A percentile compares a stretch with the other conserved stretches of the same genome.
These are phyloP conservation scores for Pistacia vera DNA, from an alignment of 345 rosid genomes.

Conservation along the genomic window DNA sequence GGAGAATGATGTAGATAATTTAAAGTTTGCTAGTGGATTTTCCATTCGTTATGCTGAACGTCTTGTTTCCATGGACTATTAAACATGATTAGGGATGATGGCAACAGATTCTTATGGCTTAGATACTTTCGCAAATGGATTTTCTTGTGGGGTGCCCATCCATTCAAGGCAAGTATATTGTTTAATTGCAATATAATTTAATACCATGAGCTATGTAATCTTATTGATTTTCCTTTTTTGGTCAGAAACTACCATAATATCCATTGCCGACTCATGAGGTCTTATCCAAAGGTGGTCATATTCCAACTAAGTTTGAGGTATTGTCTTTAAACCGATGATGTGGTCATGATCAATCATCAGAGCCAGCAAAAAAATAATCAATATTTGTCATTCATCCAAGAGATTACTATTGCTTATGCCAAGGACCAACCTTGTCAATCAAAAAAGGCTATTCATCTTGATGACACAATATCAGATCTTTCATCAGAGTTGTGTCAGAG, in stretches of 20 bases:
- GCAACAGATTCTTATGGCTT: constrained; percentile 53
- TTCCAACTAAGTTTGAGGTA: constrained; percentile 47
- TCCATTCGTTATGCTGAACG: constrained; percentile 48
- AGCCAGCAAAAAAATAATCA: no score
- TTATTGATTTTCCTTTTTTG: constrained; percentile 3
- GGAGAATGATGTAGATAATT: constrained; percentile 56
- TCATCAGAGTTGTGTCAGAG: no score
- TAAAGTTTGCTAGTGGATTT: constrained; percentile 41
- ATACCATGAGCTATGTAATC: background rate
- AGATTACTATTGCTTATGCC: constrained; percentile 29
- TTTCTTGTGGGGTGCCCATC: constrained; percentile 54
- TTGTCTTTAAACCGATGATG: constrained; percentile 1
- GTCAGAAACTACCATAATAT: constrained; percentile 48
- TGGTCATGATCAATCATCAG: background rate
- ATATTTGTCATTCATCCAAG: constrained; percentile 23
- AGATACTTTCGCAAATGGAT: constrained; percentile 41
- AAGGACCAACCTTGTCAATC: constrained; percentile 22
- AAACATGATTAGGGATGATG: constrained; percentile 49
- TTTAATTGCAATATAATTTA: background rate
- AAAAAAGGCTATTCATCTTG: constrained; percentile 36
- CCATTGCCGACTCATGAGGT: constrained; percentile 18
- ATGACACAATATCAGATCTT: constrained; percentile 50
- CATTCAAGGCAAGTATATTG: constrained; percentile 31
- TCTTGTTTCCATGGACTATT: constrained; percentile 48
- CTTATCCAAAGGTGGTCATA: constrained; percentile 8